Base-by-base conservation (phyloP, 2,329 filamentous ascomycete species). In the Graphilbum fragrans region DNA sequence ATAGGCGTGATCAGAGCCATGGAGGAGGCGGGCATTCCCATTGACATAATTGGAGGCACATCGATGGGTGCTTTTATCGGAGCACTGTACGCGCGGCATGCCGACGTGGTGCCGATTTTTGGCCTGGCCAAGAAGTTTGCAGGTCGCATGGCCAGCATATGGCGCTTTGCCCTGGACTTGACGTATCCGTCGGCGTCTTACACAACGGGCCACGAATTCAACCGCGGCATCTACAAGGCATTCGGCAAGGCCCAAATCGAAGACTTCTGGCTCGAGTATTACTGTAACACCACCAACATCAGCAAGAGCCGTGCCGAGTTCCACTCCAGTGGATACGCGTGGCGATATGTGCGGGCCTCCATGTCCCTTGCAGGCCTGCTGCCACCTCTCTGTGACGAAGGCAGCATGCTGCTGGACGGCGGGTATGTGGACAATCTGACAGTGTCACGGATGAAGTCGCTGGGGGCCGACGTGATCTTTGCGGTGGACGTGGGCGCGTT, bases 261-360 rank as follows among this genome's bases (percentile, higher is more conserved):
- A 62, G 92, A 98, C 59, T 98, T 96, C 55, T 98, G 92, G 92
- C 74, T 98, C 11, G 87, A 94, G 51, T 98, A 86, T 58, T 98
- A 98, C 64, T 98, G 93, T 72, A 98, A 98, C 62, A 96, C 92
- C 1, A 98, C 93, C 31, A 98, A 96, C 60, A 96, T 98, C 62
- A 93, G 84, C 65, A 93, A 94, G 60, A 92, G 84, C 46, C 76
- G 90, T 18, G 78, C 78, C 3, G 92, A 98, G 58, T 88, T 93
- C 50, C 92, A 98, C 61, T 95, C 87, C 0, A 92, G 84, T 46
- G 92, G 92, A 14, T 98, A 98, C 55, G 90, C 92, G 0, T 98
- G 92, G 92, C 77, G 93, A 34, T 98, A 98, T 54, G 85, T 98
- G 20, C 77, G 92, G 36, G 92, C 92, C 1, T 94, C 87, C 11